Evolutionary conservation across 1,139 yeast genomes (phyloP).

Genomic region (Diutina scorzettiae): DNA sequence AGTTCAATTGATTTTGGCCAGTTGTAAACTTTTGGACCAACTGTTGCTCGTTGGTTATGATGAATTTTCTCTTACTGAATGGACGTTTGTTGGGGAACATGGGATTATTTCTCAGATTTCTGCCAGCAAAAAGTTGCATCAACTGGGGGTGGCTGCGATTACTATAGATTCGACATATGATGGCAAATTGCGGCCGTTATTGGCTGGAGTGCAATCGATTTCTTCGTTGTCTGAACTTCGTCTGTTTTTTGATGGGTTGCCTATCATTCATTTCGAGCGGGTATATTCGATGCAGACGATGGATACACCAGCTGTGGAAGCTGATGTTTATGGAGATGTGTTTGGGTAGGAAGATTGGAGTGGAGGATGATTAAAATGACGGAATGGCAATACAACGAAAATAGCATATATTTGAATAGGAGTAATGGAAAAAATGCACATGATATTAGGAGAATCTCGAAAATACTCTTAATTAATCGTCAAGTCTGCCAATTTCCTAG

Average conservation of each 20-base stretch:
- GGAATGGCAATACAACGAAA: too few relatives aligned
- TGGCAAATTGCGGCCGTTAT: neutral
- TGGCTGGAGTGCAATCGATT: neutral
- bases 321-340: neutral
- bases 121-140: neutral
- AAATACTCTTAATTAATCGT: too few relatives aligned
- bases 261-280: slow-evolving; percentile 2
- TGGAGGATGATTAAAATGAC: neutral
- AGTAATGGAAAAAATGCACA: too few relatives aligned
- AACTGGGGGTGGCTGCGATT: neutral
- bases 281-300: slow-evolving; percentile 1
- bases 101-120: slow-evolving; percentile 37
- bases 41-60: slow-evolving; percentile 56
- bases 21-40: slow-evolving; percentile 70
- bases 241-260: neutral
- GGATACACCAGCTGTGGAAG: neutral
- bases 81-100: slow-evolving; percentile 71
- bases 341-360: neutral
- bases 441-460: too few relatives aligned
- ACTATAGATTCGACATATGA: neutral
- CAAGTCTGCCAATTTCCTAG: too few relatives aligned
- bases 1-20: slow-evolving; percentile 36
- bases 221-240: neutral
- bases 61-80: slow-evolving; percentile 70
- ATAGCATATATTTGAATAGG: too few relatives aligned